Evolutionary conservation across 371 early-diverging fungal species (phyloP), one percentile per base, ranked within the genome.

Genomic region (Rhizomucor pusillus): DNA sequence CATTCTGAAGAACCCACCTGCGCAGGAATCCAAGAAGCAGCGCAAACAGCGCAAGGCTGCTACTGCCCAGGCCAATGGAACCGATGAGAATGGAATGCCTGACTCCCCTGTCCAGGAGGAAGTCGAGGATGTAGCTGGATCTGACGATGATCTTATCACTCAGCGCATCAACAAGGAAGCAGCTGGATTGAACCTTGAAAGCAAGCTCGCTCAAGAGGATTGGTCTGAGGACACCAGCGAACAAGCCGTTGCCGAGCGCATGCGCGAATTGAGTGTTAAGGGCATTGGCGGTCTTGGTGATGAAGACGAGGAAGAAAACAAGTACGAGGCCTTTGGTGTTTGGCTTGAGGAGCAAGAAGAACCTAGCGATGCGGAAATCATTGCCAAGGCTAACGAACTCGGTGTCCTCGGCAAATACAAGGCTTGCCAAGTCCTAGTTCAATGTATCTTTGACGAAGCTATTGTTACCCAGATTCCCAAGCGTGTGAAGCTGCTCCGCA

Each of bases 1-100:
- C 65, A 96, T 98, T 65, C 56, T 93, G 62, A 95, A 93, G 81
- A 89, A 97, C 77, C 96, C 95, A 44, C 97, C 97, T 49, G 84
- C 76, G 19, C 64, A 66, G 36, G 74, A 71, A 43, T 75, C 73
- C 50, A 77, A 80, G 60, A 82, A 85, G 55, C 78, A 77, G 33
- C 89, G 89, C 65, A 86, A 84, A 65, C 75, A 77, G 62, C 87
- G 89, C 74, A 85, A 85, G 65, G 85, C 79, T 7, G 77, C 67
- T 19, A 77, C 75, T 52, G 68, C 77, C 48, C 68, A 71, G 54
- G 69, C 66, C 52, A 75, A 69, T 43, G 73, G 67, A 19, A 69
- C 62, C 25, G 71, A 69, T 56, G 73, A 66, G 48, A 53, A 78
- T 55, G 81, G 67, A 22, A 80, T 57, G 62, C 60, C 74, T 47